A percentile compares a stretch with the other conserved stretches of the same genome.
Evolutionary conservation across 2,329 filamentous ascomycete species (phyloP).

Genomic region (Xylariales sp.): DNA sequence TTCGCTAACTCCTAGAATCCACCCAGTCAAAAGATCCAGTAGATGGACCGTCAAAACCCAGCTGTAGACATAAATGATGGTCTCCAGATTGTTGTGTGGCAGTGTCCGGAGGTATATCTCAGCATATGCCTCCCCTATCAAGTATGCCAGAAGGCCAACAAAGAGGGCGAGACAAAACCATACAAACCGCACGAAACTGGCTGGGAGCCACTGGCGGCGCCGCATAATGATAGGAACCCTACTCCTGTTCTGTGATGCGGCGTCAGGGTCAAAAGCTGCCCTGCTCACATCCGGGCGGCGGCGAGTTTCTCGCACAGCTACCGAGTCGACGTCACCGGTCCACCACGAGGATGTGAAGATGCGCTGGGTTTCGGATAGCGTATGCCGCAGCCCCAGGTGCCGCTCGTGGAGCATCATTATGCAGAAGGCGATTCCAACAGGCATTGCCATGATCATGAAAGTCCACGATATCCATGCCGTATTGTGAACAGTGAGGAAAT

Average conservation of each 20-base stretch:
- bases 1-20: conserved; percentile 62
- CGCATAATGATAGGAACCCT: conserved; percentile 29
- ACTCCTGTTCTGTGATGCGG: conserved; percentile 17
- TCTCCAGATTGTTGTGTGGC: conserved; percentile 62
- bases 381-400: conserved; percentile 56
- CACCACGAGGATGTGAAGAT: conserved; percentile 65
- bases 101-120: conserved; percentile 65
- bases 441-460: conserved; percentile 66
- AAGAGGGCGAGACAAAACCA: conserved; percentile 65
- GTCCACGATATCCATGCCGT: conserved; percentile 67
- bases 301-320: conserved; percentile 30
- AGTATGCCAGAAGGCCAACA: conserved; percentile 60
- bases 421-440: conserved; percentile 60
- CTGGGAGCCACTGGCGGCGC: conserved; percentile 55
- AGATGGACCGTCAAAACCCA: conserved; percentile 65
- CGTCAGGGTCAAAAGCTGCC: conserved; percentile 34
- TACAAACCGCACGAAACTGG: conserved; percentile 63
- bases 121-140: conserved; percentile 65
- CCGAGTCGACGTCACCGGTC: conserved; percentile 52
- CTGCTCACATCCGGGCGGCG: conserved; percentile 29
- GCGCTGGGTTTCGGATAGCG: conserved; percentile 61
- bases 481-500: conserved; percentile 56
- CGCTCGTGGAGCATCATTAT: conserved; percentile 62
- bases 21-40: conserved; percentile 60
- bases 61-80: conserved; percentile 65